Evolutionary conservation across 176 grass and related monocot species (phyloP).

Genomic region (Chloris gayana): DNA sequence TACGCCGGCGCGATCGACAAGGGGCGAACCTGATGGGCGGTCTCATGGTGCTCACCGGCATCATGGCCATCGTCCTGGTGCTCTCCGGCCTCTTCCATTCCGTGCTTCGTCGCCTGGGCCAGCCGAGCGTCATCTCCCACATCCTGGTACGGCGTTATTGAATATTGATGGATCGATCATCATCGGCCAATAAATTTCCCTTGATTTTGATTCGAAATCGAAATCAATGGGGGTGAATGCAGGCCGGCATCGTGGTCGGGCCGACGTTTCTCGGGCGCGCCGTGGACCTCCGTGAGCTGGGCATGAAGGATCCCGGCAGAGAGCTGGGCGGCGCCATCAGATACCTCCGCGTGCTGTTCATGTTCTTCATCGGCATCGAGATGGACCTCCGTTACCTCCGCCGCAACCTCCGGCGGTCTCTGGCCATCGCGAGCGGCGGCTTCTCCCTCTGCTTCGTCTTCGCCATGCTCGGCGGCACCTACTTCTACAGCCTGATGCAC

Average conservation of each 20-base stretch:
- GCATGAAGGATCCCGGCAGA: slow-evolving; percentile 18
- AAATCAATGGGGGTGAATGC: not conserved
- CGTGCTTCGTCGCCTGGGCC: slow-evolving; percentile 54
- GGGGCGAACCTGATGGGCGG: slow-evolving; percentile 41
- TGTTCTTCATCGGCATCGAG: slow-evolving; percentile 76
- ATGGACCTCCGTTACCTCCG: slow-evolving; percentile 64
- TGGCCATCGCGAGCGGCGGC: slow-evolving; percentile 32
- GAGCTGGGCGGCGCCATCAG: slow-evolving; percentile 27
- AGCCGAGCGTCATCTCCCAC: slow-evolving; percentile 71
- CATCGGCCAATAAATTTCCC: not conserved
- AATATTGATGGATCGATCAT: not conserved
- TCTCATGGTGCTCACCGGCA: slow-evolving; percentile 40
- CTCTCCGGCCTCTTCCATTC: slow-evolving; percentile 57
- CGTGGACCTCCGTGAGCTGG: slow-evolving; percentile 21
- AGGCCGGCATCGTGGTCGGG: slow-evolving; percentile 55
- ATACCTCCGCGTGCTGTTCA: slow-evolving; percentile 54
- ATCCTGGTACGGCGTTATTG: slow-evolving; percentile 37
- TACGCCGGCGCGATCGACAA: not conserved
- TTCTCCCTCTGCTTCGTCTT: slow-evolving; percentile 41
- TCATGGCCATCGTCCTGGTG: slow-evolving; percentile 48
- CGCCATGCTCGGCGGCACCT: not conserved
- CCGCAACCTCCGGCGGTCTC: slow-evolving; percentile 46
- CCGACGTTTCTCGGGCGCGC: slow-evolving; percentile 42
- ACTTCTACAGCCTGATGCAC: slow-evolving; percentile 41
- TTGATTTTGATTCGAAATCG: not conserved